Evolutionary conservation across 768 basidiomycete genomes (phyloP), one percentile per base, ranked within the genome.

Genomic region (Sarcomyxa edulis): DNA sequence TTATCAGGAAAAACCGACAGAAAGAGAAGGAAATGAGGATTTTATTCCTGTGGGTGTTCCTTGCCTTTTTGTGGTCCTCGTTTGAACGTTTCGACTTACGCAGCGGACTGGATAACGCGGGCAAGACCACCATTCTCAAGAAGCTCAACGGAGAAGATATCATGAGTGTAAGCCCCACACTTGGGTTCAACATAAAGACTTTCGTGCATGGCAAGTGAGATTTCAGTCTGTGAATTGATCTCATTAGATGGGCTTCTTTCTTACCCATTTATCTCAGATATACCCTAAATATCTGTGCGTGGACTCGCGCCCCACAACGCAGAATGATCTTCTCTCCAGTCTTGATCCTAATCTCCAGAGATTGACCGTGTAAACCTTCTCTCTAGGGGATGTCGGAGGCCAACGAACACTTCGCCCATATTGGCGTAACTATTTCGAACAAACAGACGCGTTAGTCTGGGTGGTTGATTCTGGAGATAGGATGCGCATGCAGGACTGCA

Each of bases 101-200:
- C 55, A 98, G 95, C 30, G 95, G 96, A 7, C 78, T 99, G 11
- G 96, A 98, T 60, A 98, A 99, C 55, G 96, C 95, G 2, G 96
- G 96, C 37, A 98, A 99, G 70, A 98, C 96, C 2, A 99, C 95
- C 2, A 96, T 98, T 48, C 62, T 98, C 42, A 98, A 97, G 69
- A 90, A 88, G 59, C 71, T 98, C 46, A 94, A 88, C 45, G 85
- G 81, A 15, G 95, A 98, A 62, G 88, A 95, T 60, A 91, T 95
- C 49, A 72, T 71, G 52, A 75, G 71, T 36, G 81, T 98, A 39
- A 90, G 85, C 52, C 96, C 96, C 2, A 98, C 96, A 7, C 68
- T 99, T 10, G 96, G 96, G 8, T 99, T 99, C 73, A 96, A 98
- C 60, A 99, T 98, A 72, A 95, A 94, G 71, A 96, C 95, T 5